A percentile compares a stretch with the other conserved stretches of the same genome.
phyloP scores from a whole-genome alignment of 163 green algal species.

The Coccomyxa subellipsoidea region DNA sequence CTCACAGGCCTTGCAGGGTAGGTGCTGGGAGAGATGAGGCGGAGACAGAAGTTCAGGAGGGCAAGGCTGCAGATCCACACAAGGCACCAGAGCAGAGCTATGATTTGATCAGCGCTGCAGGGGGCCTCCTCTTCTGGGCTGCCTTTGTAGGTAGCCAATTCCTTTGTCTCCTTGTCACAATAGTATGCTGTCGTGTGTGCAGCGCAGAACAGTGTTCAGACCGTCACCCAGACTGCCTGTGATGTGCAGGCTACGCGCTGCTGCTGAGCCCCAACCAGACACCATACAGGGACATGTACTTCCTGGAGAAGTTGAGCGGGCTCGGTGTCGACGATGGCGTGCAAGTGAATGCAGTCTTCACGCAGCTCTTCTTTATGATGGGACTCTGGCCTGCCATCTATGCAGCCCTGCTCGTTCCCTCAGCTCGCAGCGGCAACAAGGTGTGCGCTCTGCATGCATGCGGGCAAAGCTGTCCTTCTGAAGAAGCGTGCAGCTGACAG shows the following conservation, averaged over 20 bases:
- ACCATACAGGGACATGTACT: slow-evolving; percentile 57
- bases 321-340: slow-evolving; percentile 49
- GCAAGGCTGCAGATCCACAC: neutral
- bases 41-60: neutral
- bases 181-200: too few relatives aligned
- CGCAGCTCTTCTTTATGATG: slow-evolving; percentile 79
- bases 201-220: too few relatives aligned
- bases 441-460: slow-evolving; percentile 16
- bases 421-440: slow-evolving; percentile 63
- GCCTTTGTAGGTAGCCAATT: slow-evolving; percentile 12
- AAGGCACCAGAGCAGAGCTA: neutral
- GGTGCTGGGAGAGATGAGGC: neutral
- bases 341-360: slow-evolving; percentile 69
- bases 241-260: slow-evolving; percentile 65
- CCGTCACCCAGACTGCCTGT: neutral
- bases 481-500: neutral
- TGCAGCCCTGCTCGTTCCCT: slow-evolving; percentile 74
- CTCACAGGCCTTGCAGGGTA: neutral
- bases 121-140: slow-evolving; percentile 2
- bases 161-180: too few relatives aligned
- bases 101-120: neutral
- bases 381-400: slow-evolving; percentile 83
- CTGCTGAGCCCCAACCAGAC: slow-evolving; percentile 80
- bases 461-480: neutral
- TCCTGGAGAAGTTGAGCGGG: slow-evolving; percentile 48